Base-by-base conservation (phyloP, 495 filamentous ascomycete species). In the Neurospora sublineolata region DNA sequence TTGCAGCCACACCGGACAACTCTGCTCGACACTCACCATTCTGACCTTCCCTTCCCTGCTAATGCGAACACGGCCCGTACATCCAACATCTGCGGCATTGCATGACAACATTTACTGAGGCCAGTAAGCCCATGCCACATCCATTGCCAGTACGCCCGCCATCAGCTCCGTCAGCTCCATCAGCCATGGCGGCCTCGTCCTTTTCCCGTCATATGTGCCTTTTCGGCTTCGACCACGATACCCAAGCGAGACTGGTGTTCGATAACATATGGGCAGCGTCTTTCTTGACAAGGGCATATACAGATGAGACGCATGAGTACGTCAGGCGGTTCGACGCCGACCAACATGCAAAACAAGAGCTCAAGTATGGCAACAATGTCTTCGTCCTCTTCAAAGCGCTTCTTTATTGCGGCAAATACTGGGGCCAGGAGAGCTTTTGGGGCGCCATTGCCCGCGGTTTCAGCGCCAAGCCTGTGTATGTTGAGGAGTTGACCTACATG, bases 361-460 rank as follows among this genome's bases (percentile, higher is more conserved):
- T 76, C 16, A 52, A 27, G 44, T 79, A 79, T 67, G 76, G 73
- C 18, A 79, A 79, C 77, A 79, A 79, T 40, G 58, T 79, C 14
- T 67, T 58, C 18, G 76, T 79, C 7, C 74, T 79, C 18, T 77
- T 79, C 37, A 68, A 70, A 5, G 73, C 71, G 20, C 68, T 77
- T 7, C 11, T 74, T 0, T 67, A 75, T 16, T 73, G 70, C 52
- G 27, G 60, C 1, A 36, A 46, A 1, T 71, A 68, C 69, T 73
- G 71, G 20, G 73, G 70, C 20, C 72, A 73, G 7, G 38, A 64
- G 6, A 39, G 33, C 1, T 72, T 77, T 27, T 79, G 77, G 77
- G 9, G 5, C 69, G 77, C 73, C 12, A 71, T 74, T 14, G 67
- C 60, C 3, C 18, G 67, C 6, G 74, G 73, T 1, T 73, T 73